Conservation (phyloP, 2,329 filamentous ascomycete species). For the Coniochaeta sp. region DNA sequence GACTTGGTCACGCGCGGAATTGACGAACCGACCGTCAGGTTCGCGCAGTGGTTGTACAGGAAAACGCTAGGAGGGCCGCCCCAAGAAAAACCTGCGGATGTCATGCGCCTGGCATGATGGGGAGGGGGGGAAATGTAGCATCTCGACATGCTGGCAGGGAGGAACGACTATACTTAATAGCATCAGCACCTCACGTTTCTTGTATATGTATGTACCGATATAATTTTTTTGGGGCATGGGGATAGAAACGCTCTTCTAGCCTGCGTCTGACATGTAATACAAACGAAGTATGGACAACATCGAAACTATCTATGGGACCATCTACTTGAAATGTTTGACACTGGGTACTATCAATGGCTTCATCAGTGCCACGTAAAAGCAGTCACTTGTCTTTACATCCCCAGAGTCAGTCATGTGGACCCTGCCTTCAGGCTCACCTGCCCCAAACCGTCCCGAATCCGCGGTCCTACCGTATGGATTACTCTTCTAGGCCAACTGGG, state of each 20-base stretch:
- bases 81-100: slow-evolving; percentile 9
- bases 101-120: slow-evolving; percentile 9
- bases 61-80: slow-evolving; percentile 25
- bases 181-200: neutral
- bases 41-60: slow-evolving; percentile 50
- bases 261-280: neutral
- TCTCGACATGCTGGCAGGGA: neutral
- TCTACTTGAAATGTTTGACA: too few relatives aligned
- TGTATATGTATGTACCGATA: neutral
- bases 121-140: neutral
- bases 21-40: slow-evolving; percentile 53
- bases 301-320: neutral
- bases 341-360: too few relatives aligned
- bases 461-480: too few relatives aligned
- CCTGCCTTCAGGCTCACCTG: too few relatives aligned
- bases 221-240: neutral
- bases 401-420: too few relatives aligned
- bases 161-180: neutral
- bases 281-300: neutral
- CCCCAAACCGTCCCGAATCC: too few relatives aligned
- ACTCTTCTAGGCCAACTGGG: too few relatives aligned
- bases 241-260: neutral
- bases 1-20: slow-evolving; percentile 48
- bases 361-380: too few relatives aligned
- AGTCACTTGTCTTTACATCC: too few relatives aligned